phyloP scores from a whole-genome alignment of 441 rosid genomes.

The Adansonia grandidieri region DNA sequence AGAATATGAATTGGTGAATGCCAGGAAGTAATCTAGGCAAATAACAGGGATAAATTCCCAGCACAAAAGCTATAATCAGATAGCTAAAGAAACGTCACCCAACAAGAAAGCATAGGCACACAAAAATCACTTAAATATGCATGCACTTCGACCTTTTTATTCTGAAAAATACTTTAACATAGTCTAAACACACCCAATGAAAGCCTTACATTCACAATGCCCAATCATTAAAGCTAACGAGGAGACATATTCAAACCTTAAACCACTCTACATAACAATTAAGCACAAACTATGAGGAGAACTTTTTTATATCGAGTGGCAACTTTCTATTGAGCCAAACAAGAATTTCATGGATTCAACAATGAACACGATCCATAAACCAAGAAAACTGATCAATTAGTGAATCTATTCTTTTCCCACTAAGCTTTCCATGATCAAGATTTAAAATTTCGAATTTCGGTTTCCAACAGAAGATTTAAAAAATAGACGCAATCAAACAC shows the following conservation, averaged over 20 bases:
- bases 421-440: conserved; percentile 18
- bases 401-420: not conserved
- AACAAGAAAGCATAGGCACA: not conserved
- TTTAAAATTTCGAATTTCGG: conserved; percentile 8
- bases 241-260: conserved; percentile 5
- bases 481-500: not conserved
- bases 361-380: not conserved
- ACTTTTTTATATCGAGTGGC: not conserved
- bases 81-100: not conserved
- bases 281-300: not conserved
- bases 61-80: conserved; percentile 12
- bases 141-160: not conserved
- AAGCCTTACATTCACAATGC: not conserved
- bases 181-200: not conserved
- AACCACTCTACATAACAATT: not conserved
- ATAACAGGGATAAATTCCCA: not conserved
- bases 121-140: not conserved
- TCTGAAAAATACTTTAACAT: not conserved
- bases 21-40: not conserved
- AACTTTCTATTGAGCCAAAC: not conserved
- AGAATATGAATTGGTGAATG: not conserved
- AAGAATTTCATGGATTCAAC: conserved; percentile 3
- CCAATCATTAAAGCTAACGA: not conserved
- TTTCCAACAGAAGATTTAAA: conserved; percentile 12
- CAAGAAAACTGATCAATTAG: not conserved